These are phyloP conservation scores for Macadamia integrifolia DNA, from an alignment of 164 flowering plant genomes.

Conservation along the genomic window DNA sequence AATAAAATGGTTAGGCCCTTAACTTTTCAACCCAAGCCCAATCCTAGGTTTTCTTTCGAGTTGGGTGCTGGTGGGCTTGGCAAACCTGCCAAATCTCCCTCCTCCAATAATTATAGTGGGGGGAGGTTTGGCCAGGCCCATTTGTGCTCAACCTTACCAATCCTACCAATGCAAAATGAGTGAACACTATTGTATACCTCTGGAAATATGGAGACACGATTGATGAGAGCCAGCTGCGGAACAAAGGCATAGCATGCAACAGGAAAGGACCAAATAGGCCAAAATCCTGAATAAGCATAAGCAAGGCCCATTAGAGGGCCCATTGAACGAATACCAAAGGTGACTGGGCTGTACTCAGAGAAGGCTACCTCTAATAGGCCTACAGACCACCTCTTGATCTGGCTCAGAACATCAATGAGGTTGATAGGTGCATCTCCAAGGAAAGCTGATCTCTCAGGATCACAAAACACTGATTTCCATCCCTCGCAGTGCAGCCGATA, in stretches of 20 bases:
- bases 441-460: conserved; percentile 66
- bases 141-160: too few species aligned
- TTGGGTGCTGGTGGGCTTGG: too few species aligned
- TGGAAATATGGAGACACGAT: conserved; percentile 43
- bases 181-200: conserved; percentile 31
- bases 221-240: conserved; percentile 58
- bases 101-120: neutral
- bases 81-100: too few species aligned
- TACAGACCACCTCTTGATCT: conserved; percentile 57
- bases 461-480: conserved; percentile 61
- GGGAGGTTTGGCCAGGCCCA: too few species aligned
- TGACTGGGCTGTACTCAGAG: conserved; percentile 45
- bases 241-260: conserved; percentile 45
- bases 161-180: too few species aligned
- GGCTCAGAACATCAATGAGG: conserved; percentile 45
- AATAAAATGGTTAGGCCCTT: too few species aligned
- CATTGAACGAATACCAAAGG: conserved; percentile 30
- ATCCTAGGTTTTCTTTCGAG: too few species aligned
- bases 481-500: conserved; percentile 65
- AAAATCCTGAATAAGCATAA: conserved; percentile 32
- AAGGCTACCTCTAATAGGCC: conserved; percentile 56
- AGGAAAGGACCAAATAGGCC: conserved; percentile 53
- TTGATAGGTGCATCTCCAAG: conserved; percentile 52
- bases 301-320: conserved; percentile 42
- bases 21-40: too few species aligned